Base-by-base conservation (phyloP, 192 early-diverging fungal species). In the Linnemannia hyalina region DNA sequence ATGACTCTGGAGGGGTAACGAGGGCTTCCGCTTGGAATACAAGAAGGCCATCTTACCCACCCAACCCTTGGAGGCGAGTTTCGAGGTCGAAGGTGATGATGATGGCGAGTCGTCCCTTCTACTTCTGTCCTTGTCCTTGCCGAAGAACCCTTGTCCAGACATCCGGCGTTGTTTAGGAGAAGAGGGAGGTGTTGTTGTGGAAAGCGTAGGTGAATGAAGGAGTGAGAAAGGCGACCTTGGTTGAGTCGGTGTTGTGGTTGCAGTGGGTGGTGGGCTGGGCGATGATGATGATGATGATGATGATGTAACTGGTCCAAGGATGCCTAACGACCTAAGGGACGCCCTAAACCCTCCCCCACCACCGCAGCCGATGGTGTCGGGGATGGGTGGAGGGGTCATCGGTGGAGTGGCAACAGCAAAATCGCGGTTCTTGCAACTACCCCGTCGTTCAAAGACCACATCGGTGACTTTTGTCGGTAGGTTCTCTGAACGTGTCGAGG, bases 401-500 rank as follows among this genome's bases (percentile, higher is more conserved):
- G 73, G 26, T 74, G 47, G 26, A 29, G 73, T 29, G n/a, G 46
- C 23, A 52, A 26, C 23, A 74, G 70, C 3, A 52, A 20, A 38
- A 57, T 57, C 22, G 55, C 55, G 55, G 8, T 8, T 60, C 18
- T 40, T 40, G 18, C 8, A 38, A 60, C 68, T 49, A 5, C 68
- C 13, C n/a, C 42, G 22, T 41, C 41, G 15, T 36, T 82, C 80
- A 73, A 73, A 83, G n/a, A 77, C 60, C 36, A 83, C 57, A 20
- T 83, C 82, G 10, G 76, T 83, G 41, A 78, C 65, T 18, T 83
- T 78, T 35, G 72, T 78, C 41, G 76, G 70, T 23, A 49, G 29
- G 46, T 10, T 22, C 42, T n/a, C 49, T 9, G 76, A 83, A 10
- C 71, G 63, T 18, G 76, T 74, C 10, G 82, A 83, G 35, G 60